phyloP scores from a whole-genome alignment of 768 basidiomycete genomes.

The Serendipita sp. region DNA sequence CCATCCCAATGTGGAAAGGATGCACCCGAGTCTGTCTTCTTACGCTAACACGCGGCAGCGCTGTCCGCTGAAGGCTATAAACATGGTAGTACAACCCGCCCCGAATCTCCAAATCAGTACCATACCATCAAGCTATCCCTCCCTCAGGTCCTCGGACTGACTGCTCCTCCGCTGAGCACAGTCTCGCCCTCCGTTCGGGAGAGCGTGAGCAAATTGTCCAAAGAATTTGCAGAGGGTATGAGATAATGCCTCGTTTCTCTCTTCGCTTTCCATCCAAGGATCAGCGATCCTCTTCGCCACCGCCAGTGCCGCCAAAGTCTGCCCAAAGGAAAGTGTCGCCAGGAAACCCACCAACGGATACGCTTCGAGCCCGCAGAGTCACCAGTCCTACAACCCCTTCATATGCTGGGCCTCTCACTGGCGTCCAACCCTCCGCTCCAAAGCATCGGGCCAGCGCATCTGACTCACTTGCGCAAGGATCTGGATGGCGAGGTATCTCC shows the following conservation, averaged over 20 bases:
- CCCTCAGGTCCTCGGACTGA: not conserved
- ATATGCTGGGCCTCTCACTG: not conserved
- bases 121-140: not conserved
- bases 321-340: not conserved
- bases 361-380: not conserved
- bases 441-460: not conserved
- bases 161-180: not conserved
- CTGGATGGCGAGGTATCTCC: not conserved
- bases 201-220: not conserved
- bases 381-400: not conserved
- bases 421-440: no score
- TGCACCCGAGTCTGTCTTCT: not conserved
- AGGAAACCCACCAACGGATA: not conserved
- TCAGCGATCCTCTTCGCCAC: not conserved
- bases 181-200: not conserved
- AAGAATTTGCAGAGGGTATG: not conserved
- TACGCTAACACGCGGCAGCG: not conserved
- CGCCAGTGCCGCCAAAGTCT: not conserved
- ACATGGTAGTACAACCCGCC: not conserved
- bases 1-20: not conserved
- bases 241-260: not conserved
- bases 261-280: slow-evolving; percentile 1
- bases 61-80: not conserved
- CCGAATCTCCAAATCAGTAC: not conserved
- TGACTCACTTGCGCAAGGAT: not conserved